Evolutionary conservation across 495 filamentous ascomycete species (phyloP), one percentile per base, ranked within the genome.

Genomic region (Hypoxylon fuscum): DNA sequence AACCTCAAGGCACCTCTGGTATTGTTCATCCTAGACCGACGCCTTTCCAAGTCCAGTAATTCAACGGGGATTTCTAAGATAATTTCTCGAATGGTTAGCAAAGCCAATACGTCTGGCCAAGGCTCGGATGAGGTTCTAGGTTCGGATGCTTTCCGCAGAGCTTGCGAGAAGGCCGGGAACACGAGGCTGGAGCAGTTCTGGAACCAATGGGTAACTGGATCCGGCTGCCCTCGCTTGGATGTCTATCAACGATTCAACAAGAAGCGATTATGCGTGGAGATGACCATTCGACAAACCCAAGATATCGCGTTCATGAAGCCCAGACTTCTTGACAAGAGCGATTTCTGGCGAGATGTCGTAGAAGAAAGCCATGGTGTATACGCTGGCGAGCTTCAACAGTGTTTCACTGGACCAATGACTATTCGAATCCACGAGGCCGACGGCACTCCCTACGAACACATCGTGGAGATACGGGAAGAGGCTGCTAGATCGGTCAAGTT

Each of bases 341-440:
- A 87, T 0, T 98, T 98, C 68, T 80, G 91, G 79, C 83, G 91
- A 47, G 90, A 95, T 67, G 83, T 91, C 17, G 88, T 91, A 61
- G 93, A 97, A 71, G 84, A 92, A 34, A 76, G 86, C 8, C 76
- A 87, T 50, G 81, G 83, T 20, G 84, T 97, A 34, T 88, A 88
- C 60, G 86, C 87, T 23, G 89, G 85, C 20, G 77, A 84, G 34
- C 73, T 90, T 8, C 91, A 90, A 59, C 87, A 87, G 29, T 78
- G 91, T 2, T 99, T 98, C 73, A 94, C 91, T 2, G 93, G 93
- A 0, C 94, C 96, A 0, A 96, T 98, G 90, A 98, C 95, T 0
- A 90, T 99, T 64, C 85, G 96, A 41, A 97, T 99, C 59, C 95
- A 99, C 77, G 95, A 99, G 76, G 96, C 95, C 21, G 96, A 99